Conservation (phyloP, 106 monocot species). For the Dendrobium nobile region DNA sequence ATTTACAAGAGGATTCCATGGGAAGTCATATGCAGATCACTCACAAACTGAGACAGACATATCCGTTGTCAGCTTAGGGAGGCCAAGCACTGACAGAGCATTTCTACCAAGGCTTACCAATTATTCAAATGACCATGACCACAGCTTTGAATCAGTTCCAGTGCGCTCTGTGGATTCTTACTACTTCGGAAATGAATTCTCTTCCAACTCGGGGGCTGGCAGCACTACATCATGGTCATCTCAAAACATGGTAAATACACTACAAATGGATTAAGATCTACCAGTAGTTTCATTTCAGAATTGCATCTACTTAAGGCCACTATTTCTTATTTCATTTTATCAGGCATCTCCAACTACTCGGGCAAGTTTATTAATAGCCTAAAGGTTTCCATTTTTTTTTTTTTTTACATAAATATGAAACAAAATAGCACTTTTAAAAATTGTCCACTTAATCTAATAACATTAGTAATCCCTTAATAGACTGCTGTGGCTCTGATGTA, state of each 20-base stretch:
- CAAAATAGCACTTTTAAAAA: no score
- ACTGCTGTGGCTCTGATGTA: no score
- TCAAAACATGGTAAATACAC: conserved; percentile 22
- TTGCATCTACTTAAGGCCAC: no score
- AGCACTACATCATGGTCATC: conserved; percentile 17
- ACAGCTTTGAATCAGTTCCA: conserved; percentile 23
- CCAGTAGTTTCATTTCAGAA: not conserved
- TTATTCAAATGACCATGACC: conserved; percentile 23
- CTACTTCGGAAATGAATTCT: conserved; percentile 14
- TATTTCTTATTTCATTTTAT: no score
- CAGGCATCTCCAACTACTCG: no score
- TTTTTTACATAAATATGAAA: no score
- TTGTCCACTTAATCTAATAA: no score
- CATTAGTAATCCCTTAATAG: no score
- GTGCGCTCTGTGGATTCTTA: conserved; percentile 12
- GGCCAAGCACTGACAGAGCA: conserved; percentile 45
- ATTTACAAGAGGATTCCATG: conserved; percentile 23
- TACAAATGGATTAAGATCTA: not conserved
- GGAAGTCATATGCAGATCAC: conserved; percentile 26
- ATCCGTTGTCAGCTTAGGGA: conserved; percentile 57
- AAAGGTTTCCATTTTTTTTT: no score
- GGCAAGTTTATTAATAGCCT: no score
- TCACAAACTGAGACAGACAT: conserved; percentile 35
- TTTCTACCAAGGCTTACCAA: conserved; percentile 31
- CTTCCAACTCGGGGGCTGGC: conserved; percentile 16